Evolutionary conservation across 2,329 filamentous ascomycete species (phyloP), one percentile per base, ranked within the genome.

Genomic region (Neofusicoccum umdonicola): DNA sequence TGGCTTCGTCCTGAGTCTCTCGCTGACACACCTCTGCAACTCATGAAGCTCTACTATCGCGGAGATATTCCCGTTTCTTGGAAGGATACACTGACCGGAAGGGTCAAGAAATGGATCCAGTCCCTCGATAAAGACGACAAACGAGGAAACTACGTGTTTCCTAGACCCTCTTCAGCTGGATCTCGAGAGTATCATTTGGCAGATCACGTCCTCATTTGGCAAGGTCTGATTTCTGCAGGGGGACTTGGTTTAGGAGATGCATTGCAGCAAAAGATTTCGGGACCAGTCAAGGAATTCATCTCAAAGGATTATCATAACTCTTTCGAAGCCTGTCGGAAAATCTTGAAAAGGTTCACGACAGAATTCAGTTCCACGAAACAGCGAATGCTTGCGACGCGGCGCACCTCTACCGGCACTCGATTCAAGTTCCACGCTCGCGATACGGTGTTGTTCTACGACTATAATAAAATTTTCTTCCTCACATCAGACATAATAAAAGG

Each of bases 361-460:
- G 60, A 64, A 1, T 58, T 62, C 19, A 15, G 56, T 1, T 62
- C 50, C 0, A 31, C 39, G 5, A 58, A 51, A n/a, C 52, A 42
- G 13, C 31, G 52, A 34, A 68, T 67, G 64, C 31, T 67, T 27
- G 66, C 66, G 4, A 39, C 34, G 8, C 45, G 9, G 6, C 58
- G 66, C 8, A 48, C 35, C 13, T n/a, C 41, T n/a, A 22, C 15
- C 8, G 34, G 44, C 0, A 67, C 4, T 2, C 42, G 65, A 13
- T 68, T 66, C 35, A 3, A 62, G 1, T 50, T 68, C 7, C 67
- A 64, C 44, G 52, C 60, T 2, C 39, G n/a, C 11, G 65, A 68
- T 35, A 63, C 60, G 1, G 7, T 31, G 5, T 39, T 68, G 3
- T 57, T 68, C 47, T 62, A 65, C 12, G 48, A 1, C 51, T 47